These are phyloP conservation scores for Pythium rhizo-oryzae DNA, from an alignment of 352 stramenopile genomes.

Conservation along the genomic window DNA sequence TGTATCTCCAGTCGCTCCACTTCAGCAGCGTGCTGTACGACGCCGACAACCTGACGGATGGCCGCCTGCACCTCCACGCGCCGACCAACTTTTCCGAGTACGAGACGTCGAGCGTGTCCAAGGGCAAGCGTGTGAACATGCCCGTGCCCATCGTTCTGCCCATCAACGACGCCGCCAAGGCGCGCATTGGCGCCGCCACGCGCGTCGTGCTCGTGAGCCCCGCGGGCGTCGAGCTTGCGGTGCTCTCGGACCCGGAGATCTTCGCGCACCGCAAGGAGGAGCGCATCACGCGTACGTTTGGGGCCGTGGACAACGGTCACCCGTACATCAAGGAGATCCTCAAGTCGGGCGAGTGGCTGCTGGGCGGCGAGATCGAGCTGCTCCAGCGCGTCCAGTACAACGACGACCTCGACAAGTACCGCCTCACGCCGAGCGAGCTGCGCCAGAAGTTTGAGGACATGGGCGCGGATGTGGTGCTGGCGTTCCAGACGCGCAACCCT, in stretches of 20 bases:
- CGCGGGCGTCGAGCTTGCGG: constrained; percentile 93
- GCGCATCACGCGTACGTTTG: constrained; percentile 97
- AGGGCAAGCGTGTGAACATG: constrained; percentile 93
- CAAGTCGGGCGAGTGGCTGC: constrained; percentile 93
- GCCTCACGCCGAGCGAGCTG: constrained; percentile 94
- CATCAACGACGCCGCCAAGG: constrained; percentile 93
- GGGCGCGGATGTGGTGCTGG: constrained; percentile 96
- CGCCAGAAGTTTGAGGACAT: constrained; percentile 94
- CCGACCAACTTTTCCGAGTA: constrained; percentile 95
- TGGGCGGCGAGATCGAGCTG: constrained; percentile 96
- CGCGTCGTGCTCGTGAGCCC: constrained; percentile 94
- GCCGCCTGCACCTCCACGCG: constrained; percentile 74
- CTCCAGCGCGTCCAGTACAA: constrained; percentile 96
- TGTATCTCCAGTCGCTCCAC: constrained; percentile 96
- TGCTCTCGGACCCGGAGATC: constrained; percentile 95
- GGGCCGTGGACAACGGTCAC: constrained; percentile 95
- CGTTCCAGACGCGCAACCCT: constrained; percentile 98
- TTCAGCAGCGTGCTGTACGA: constrained; percentile 98
- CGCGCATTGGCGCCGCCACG: constrained; percentile 72
- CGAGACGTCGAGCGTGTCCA: constrained; percentile 74
- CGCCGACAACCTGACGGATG: constrained; percentile 94
- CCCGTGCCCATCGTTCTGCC: constrained; percentile 97
- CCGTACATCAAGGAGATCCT: constrained; percentile 98
- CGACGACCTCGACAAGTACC: constrained; percentile 97
- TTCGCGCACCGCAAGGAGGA: constrained; percentile 98